Base-by-base conservation (phyloP, 2,329 filamentous ascomycete species). In the Dothistroma pini region DNA sequence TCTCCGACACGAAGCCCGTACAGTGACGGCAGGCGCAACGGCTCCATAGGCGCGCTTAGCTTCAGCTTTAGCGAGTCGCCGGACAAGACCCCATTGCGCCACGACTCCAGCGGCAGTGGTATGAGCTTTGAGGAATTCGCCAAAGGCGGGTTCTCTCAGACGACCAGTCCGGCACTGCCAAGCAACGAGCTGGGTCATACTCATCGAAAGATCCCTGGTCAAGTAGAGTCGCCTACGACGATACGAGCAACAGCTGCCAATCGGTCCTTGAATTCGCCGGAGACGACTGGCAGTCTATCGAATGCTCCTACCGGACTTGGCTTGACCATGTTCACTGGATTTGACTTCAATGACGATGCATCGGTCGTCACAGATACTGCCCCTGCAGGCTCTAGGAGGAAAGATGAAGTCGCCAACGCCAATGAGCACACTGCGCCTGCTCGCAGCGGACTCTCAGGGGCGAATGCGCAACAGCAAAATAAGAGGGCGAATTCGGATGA, bases 121-220 rank as follows among this genome's bases (percentile, higher is more conserved):
- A 57, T 57, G 54, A 64, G 61, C 14, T 66, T 63, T 19, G 63
- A 65, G 34, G 52, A 59, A 41, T 67, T 62, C 29, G 56, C 57
- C 10, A 49, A 52, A 21, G 51, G 57, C 41, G 61, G 63, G 8
- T 57, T 63, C n/a, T 44, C 41, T 6, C 41, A 44, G n/a, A 9
- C 14, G 8, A 44, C 29, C 54, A 14, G 49, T 50, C 21, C 38
- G n/a, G 41, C 8, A 7, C n/a, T 44, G 41, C 41, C 41, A 19
- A 44, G 41, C 41, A 5, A 44, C 41, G 41, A 44, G n/a, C 14
- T 44, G 14, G 41, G n/a, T 44, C 14, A 44, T n/a, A n/a, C 41
- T 44, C 14, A 44, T 6, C 2, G 35, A 19, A 41, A 58, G 25
- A 19, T 19, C 41, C 22, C 41, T 19, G 9, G 38, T 19, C 31